Conservation (phyloP, 2,329 filamentous ascomycete species). For the Metarhizium brunneum region DNA sequence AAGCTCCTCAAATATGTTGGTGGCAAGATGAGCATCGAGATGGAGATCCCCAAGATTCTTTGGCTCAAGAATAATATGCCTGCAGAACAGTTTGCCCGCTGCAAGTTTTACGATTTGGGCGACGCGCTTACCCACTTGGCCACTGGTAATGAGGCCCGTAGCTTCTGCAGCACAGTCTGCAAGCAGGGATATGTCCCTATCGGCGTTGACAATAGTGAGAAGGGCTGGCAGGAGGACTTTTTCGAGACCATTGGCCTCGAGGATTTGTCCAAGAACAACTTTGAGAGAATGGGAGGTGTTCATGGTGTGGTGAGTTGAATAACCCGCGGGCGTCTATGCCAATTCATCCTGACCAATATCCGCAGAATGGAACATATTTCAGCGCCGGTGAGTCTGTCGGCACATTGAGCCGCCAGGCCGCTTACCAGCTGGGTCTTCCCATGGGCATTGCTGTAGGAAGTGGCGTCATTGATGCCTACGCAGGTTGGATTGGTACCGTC, state of each 20-base stretch:
- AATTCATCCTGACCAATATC: constrained; percentile 7
- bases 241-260: constrained; percentile 76
- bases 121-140: constrained; percentile 93
- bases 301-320: constrained; percentile 64
- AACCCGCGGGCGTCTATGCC: background rate
- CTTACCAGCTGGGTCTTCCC: constrained; percentile 72
- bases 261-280: constrained; percentile 77
- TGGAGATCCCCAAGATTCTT: constrained; percentile 97
- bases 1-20: constrained; percentile 93
- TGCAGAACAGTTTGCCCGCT: constrained; percentile 75
- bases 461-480: constrained; percentile 96
- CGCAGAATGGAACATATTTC: constrained; percentile 79
- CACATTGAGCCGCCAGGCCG: constrained; percentile 73
- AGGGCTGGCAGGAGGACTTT: constrained; percentile 97
- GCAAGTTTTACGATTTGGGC: constrained; percentile 93
- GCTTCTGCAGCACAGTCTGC: constrained; percentile 92
- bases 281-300: constrained; percentile 88
- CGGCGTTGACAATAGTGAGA: constrained; percentile 94
- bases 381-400: constrained; percentile 91
- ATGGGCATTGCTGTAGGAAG: constrained; percentile 87
- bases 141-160: constrained; percentile 82
- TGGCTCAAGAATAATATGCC: constrained; percentile 99
- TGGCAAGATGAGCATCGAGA: constrained; percentile 97
- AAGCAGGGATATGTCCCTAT: constrained; percentile 96
- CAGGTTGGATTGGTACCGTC: constrained; percentile 98